phyloP scores from a whole-genome alignment of 371 early-diverging fungal genomes.

The Dichotomocladium elegans region DNA sequence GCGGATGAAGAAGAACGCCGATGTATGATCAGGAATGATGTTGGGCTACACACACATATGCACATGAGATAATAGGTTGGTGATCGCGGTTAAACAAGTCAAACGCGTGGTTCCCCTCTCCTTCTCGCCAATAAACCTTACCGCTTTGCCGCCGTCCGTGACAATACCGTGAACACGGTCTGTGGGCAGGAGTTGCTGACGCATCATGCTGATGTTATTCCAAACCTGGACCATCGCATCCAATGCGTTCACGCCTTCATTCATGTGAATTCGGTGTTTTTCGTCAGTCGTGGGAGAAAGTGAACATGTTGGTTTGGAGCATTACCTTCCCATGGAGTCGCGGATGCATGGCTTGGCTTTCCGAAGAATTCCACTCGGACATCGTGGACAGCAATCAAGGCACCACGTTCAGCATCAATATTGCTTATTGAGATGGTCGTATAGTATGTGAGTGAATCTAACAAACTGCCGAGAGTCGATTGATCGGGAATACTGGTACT shows the following conservation, averaged over 20 bases:
- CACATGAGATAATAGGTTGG: no score
- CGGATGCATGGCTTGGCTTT: slow-evolving; percentile 53
- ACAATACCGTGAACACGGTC: slow-evolving; percentile 68
- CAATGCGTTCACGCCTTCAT: slow-evolving; percentile 59
- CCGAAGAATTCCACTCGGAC: slow-evolving; percentile 57
- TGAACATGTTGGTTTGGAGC: not conserved
- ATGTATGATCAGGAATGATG: slow-evolving; percentile 65
- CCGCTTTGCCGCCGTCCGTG: slow-evolving; percentile 48
- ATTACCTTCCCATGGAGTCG: slow-evolving; percentile 66
- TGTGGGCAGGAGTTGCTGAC: slow-evolving; percentile 62
- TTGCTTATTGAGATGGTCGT: slow-evolving; percentile 1
- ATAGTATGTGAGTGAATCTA: not conserved
- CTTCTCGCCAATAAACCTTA: slow-evolving; percentile 70
- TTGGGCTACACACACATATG: slow-evolving; percentile 26
- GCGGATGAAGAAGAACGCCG: slow-evolving; percentile 61
- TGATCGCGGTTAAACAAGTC: not conserved
- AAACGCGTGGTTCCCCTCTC: not conserved
- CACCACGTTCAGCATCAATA: slow-evolving; percentile 13
- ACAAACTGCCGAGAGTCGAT: not conserved
- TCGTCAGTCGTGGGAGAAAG: not conserved
- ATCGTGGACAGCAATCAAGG: slow-evolving; percentile 33
- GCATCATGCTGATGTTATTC: slow-evolving; percentile 57
- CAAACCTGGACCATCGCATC: slow-evolving; percentile 57
- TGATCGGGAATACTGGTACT: slow-evolving; percentile 3
- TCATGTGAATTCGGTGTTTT: not conserved